A percentile compares a stretch with the other conserved stretches of the same genome.
Conservation (phyloP, 1,139 yeast genomes). For the Nematodospora anomalae region DNA sequence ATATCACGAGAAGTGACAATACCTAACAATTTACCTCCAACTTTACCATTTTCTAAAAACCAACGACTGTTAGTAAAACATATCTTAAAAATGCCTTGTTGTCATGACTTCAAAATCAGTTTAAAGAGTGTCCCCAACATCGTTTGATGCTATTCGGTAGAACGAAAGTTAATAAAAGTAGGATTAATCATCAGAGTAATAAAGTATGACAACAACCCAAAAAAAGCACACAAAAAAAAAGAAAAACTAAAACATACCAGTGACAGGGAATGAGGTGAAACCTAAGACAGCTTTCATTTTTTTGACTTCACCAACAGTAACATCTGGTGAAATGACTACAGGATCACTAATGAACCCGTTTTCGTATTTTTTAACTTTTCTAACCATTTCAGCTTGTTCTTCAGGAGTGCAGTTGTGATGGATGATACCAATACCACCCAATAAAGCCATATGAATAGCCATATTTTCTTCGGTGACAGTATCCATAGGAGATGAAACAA, state of each 20-base stretch:
- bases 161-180: conserved; percentile 89
- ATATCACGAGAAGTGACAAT: conserved; percentile 96
- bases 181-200: conserved; percentile 58
- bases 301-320: conserved; percentile 81
- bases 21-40: conserved; percentile 90
- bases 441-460: conserved; percentile 98
- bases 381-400: conserved; percentile 98
- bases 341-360: conserved; percentile 98
- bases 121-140: conserved; percentile 77
- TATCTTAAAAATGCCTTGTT: conserved; percentile 1
- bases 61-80: conserved; percentile 25
- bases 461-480: conserved; percentile 95
- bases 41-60: conserved; percentile 80
- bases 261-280: conserved; percentile 97
- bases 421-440: conserved; percentile 98
- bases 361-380: conserved; percentile 92
- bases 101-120: conserved; percentile 5
- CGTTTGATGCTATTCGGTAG: conserved; percentile 98
- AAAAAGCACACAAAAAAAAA: conserved; percentile 13
- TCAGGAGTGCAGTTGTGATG: conserved; percentile 97
- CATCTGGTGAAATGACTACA: conserved; percentile 72
- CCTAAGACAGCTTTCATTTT: conserved; percentile 72
- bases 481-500: conserved; percentile 98
- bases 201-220: conserved; percentile 10
- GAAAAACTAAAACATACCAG: conserved; percentile 71